Percentiles rank a stretch among this genome's conserved stretches.
Evolutionary conservation across 2,329 filamentous ascomycete species (phyloP).

Genomic region (Fusarium burgessii): DNA sequence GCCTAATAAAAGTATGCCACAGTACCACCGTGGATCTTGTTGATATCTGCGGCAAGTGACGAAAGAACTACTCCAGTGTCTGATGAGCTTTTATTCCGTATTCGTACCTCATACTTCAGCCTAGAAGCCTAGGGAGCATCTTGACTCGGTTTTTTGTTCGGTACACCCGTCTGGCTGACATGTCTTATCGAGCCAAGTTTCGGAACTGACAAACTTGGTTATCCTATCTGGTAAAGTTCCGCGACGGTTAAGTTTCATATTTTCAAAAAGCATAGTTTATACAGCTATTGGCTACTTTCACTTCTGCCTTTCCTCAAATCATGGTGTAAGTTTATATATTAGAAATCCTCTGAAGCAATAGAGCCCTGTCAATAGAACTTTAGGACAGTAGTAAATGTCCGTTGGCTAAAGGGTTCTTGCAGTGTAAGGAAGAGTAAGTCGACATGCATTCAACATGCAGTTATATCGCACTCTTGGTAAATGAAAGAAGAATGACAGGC

Average conservation of each 20-base stretch:
- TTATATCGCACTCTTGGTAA: neutral
- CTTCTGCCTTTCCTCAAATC: neutral
- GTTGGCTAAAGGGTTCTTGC: neutral
- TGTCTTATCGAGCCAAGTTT: conserved; percentile 3
- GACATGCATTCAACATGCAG: no score
- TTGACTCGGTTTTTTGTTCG: conserved; percentile 17
- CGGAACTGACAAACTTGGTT: neutral
- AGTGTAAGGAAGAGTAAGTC: neutral
- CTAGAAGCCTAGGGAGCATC: conserved; percentile 1
- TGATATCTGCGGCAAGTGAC: neutral
- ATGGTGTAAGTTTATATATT: no score
- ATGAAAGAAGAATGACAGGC: neutral
- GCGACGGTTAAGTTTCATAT: no score
- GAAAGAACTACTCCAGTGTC: neutral
- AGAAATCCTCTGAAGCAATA: neutral
- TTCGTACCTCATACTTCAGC: conserved; percentile 28
- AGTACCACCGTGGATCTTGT: neutral
- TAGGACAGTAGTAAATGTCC: neutral
- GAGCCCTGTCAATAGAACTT: neutral
- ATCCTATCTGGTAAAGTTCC: neutral
- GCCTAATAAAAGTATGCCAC: neutral
- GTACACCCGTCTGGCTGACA: neutral
- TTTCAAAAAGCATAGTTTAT: neutral
- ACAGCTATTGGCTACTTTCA: neutral
- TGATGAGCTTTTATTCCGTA: conserved; percentile 16